Base-by-base conservation (phyloP, 148 eudicot species). In the Rhododendron griersonianum region DNA sequence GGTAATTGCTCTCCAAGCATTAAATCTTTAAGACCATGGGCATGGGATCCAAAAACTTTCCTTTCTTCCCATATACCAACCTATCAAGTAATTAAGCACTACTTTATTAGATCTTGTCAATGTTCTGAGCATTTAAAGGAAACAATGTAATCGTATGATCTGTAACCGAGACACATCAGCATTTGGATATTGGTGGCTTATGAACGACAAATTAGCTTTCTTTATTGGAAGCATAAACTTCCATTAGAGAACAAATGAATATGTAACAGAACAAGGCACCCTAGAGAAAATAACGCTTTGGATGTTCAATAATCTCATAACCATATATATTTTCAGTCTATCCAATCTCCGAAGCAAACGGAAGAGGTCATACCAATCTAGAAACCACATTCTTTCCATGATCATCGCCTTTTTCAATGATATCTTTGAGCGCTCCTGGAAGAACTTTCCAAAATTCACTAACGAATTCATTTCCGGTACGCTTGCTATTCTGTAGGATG, bases 401-500 rank as follows among this genome's bases (percentile, higher is more conserved):
- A 35, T 94, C 98, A 91, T 94, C 93, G 35, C 92, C 96, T 86
- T 89, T 92, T 86, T 89, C 93, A 48, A 81, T 55, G 19, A 96
- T 87, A 74, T 93, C 98, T 89, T 94, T 96, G 83, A 96, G 91
- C 80, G 99, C 99, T 78, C 87, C 88, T 19, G 99, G 98, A 84
- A 96, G 98, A 84, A 96, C 96, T 89, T 96, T 95, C 99, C 99
- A 96, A 87, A 96, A 95, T 90, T 94, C 98, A 37, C 91, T 90
- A 76, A 94, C 96, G 83, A 96, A 96, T 87, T 96, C 99, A 88
- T 95, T 95, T 87, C 99, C 99, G 81, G 95, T 95, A 69, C 98
- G 96, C 91, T 94, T 96, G 91, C 99, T 96, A 57, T 96, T 96
- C 87, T 96, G 99, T 44, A 96, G 85, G 81, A 96, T 96, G 88